Evolutionary conservation across 345 rosid genomes (phyloP), one percentile per base, ranked within the genome.

Genomic region (Eucalyptus shirleyi): DNA sequence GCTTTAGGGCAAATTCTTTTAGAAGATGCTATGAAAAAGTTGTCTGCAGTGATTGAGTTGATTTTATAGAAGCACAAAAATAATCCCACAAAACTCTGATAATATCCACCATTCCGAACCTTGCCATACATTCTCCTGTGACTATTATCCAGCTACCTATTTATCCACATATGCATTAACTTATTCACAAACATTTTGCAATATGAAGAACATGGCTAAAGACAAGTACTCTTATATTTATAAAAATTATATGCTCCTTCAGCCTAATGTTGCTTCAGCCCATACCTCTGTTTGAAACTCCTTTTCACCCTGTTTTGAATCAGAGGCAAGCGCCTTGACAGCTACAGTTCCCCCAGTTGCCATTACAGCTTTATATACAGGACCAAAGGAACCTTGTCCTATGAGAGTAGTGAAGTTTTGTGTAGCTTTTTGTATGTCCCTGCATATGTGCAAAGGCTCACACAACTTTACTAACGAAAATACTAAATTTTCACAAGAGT

Each of bases 371-470:
- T 95, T 97, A 92, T 96, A 97, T 40, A 98, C 99, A 28, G 98
- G 98, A 90, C 99, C 99, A 92, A 96, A 97, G 82, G 99, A 95
- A 87, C 99, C 99, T 94, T 97, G 94, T 49, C 99, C 99, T 87
- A 98, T 86, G 81, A 94, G 88, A 34, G 97, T 96, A 16, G 97
- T 97, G 90, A 97, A 98, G 90, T 94, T 95, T 82, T 95, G 93
- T 55, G 99, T 98, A 87, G 97, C 98, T 94, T 98, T 98, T 94
- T 97, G 97, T 83, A 98, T 93, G 92, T 96, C 99, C 97, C 99
- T 97, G 95, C 82, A 89, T 80, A 89, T 60, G 67, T 60, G 45
- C 47, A 37, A 60, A 51, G 60, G 65, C 19, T 87, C 67, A 87
- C 44, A 87, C 47, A 87, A 55, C n/a, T 55, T 51, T 60, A 50